Evolutionary conservation across 164 flowering plant genomes (phyloP), one percentile per base, ranked within the genome.

Genomic region (Chimonanthus praecox): DNA sequence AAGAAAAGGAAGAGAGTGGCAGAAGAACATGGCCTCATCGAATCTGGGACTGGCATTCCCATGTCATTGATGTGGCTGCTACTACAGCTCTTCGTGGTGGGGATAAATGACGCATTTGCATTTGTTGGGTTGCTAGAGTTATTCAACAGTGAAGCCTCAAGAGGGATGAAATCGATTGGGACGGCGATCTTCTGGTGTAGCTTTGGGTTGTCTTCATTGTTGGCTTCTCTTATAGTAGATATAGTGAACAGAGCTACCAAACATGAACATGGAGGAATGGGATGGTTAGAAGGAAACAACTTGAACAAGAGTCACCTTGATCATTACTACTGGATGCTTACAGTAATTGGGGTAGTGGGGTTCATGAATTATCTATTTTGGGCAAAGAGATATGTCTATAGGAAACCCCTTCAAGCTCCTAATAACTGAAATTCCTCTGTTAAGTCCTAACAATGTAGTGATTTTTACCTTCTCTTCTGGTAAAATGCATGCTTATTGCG

Each of bases 61-160:
- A 81, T 89, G 70, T 77, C 88, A 18, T 80, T 91, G 76, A 72
- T 91, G 13, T 91, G 97, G 94, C 76, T 91, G 6, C 83, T 84
- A 0, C 66, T 87, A 8, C 94, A 90, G 78, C 88, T 87, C 78
- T 21, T 85, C 49, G 79, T 83, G 33, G 78, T 87, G 4, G 91
- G 94, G 0, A 78, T 87, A 11, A 89, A 89, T 1, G 94, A 91
- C 66, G 86, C 87, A 7, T 87, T 87, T 80, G 84, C 90, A 16
- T 75, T 88, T 72, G 89, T 87, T 1, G 97, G 97, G 4, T 71
- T 90, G 76, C 54, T 90, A 18, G 91, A 91, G 69, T 88, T 90
- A 68, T 91, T 90, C 88, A 87, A 84, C 80, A 83, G 87, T 2
- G 92, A 91, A 67, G 91, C 89, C 4, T 89, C 94, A 0, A 11